Evolutionary conservation across 2,329 filamentous ascomycete genomes (phyloP), one percentile per base, ranked within the genome.

Genomic region (Phialophora macrospora): DNA sequence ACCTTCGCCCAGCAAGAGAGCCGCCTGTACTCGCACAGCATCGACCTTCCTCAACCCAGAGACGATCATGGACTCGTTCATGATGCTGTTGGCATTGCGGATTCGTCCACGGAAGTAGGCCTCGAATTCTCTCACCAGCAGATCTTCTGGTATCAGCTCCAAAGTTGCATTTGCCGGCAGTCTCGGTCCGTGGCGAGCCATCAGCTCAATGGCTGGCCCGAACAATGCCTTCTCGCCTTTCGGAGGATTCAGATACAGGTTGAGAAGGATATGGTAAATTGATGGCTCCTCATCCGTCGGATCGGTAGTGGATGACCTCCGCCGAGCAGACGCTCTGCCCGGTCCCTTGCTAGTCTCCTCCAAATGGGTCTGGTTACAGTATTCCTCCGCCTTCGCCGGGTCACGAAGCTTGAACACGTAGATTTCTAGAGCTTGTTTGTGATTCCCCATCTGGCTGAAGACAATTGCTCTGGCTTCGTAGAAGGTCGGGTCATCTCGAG

Each of bases 391-490:
- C 78, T 97, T 98, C 12, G 81, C 82, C 68, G 91, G 94, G 76
- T 97, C 90, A 71, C 90, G 82, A 77, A 99, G 86, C 77, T 94
- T 95, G 80, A 97, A 99, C 30, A 98, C 94, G 76, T 97, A 99
- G 60, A 99, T 97, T 75, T 95, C 90, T n/a, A 99, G 81, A 0
- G 95, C 95, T 78, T 98, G 93, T 75, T 92, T 93, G 79, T 99
- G 93, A 73, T 94, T 90, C 6, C 92, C 92, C 91, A 98, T 97
- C 72, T 95, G 96, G 77, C 92, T 93, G 46, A 98, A 86, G 22
- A 98, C 89, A 52, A 98, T 89, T 6, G 95, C 95, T 67, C 94
- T 88, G 1, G 92, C 88, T 76, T 98, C 94, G 77, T 90, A 96
- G 73, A 97, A 97, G 2, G 87, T 83, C 0, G 93, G 83, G 75